These are phyloP conservation scores for Trichosporon asahii DNA, from an alignment of 1,284 basidiomycete genomes.

Conservation along the genomic window DNA sequence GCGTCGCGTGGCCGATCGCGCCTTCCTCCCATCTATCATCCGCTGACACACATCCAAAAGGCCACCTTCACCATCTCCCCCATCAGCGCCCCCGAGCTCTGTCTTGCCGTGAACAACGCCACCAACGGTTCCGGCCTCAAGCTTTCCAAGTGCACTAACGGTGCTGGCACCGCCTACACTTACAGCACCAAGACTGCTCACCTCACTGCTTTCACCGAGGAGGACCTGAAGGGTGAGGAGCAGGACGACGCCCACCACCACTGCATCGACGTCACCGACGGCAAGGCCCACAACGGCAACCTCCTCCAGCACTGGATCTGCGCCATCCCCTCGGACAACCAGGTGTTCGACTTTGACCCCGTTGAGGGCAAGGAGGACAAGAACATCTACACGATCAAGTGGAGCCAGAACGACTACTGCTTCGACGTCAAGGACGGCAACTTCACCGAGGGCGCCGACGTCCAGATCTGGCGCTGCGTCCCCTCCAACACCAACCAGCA, in stretches of 20 bases:
- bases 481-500: constrained; percentile 42
- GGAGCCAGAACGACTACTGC: constrained; percentile 34
- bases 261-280: constrained; percentile 43
- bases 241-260: constrained; percentile 19
- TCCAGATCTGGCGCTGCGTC: constrained; percentile 44
- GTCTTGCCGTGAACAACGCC: constrained; percentile 32
- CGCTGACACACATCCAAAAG: neutral
- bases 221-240: too few relatives aligned
- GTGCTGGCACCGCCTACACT: constrained; percentile 26
- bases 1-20: neutral
- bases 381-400: constrained; percentile 29
- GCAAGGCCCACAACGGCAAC: constrained; percentile 37
- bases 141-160: constrained; percentile 33
- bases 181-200: constrained; percentile 31
- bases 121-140: constrained; percentile 35
- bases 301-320: constrained; percentile 42
- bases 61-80: constrained; percentile 32
- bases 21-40: neutral
- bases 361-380: constrained; percentile 5
- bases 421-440: constrained; percentile 41
- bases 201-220: neutral
- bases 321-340: constrained; percentile 38
- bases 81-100: constrained; percentile 31
- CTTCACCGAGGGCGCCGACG: constrained; percentile 30
- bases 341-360: constrained; percentile 30